Percentiles rank a stretch among this genome's conserved stretches.
Evolutionary conservation across 139 green algal genomes (phyloP).

Genomic region (Auxenochlorella protothecoides): DNA sequence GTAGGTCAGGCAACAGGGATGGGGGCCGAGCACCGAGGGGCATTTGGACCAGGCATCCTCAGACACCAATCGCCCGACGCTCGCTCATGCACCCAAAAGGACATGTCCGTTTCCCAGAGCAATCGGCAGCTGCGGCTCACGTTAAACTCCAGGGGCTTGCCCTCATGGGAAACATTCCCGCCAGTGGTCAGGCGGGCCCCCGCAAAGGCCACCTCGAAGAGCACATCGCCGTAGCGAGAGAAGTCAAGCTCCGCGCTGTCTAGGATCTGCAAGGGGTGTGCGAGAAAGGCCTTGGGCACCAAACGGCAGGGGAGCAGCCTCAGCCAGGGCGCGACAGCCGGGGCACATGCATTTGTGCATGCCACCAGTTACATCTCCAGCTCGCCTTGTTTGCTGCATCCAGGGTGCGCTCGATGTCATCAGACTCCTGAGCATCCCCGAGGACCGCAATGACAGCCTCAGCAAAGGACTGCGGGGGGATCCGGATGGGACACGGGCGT

Average conservation of each 20-base stretch:
- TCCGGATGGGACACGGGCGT: neutral
- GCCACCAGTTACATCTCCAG: neutral
- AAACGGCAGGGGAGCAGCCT: neutral
- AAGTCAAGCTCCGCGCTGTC: conserved; percentile 83
- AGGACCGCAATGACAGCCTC: conserved; percentile 79
- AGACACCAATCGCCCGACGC: neutral
- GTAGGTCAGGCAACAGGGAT: neutral
- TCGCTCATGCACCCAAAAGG: neutral
- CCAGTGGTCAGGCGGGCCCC: conserved; percentile 66
- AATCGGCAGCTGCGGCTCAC: conserved; percentile 23
- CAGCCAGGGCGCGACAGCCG: no score
- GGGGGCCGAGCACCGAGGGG: no score
- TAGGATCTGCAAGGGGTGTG: conserved; percentile 30
- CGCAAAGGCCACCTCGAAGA: conserved; percentile 87
- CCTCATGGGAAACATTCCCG: conserved; percentile 53
- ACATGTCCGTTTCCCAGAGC: neutral
- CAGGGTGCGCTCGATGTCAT: conserved; percentile 55
- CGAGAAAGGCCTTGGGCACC: neutral
- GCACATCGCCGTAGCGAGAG: conserved; percentile 84
- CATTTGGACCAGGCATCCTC: neutral
- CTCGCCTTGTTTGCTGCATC: conserved; percentile 56
- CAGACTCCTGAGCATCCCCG: conserved; percentile 50
- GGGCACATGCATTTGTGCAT: no score
- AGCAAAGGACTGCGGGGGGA: conserved; percentile 61
- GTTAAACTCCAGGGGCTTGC: conserved; percentile 49